Percentiles rank a stretch among this genome's conserved stretches.
Evolutionary conservation across 2,329 filamentous ascomycete genomes (phyloP).

Genomic region (Hirsutella minnesotensis): DNA sequence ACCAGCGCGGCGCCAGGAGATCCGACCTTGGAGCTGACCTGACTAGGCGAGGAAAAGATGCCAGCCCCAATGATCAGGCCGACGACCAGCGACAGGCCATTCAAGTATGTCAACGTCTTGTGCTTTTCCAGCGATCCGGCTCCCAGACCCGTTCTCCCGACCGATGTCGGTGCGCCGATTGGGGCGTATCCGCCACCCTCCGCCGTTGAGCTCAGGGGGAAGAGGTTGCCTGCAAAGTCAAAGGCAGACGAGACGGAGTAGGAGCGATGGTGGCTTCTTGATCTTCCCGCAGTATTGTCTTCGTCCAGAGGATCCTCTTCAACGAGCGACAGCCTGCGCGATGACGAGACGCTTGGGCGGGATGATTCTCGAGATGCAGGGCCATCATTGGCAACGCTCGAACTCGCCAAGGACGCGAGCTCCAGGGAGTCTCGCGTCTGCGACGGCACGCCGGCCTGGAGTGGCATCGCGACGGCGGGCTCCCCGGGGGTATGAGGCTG

Average conservation of each 20-base stretch:
- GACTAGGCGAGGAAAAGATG: conserved; percentile 89
- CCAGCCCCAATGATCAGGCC: conserved; percentile 92
- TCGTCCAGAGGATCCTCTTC: conserved; percentile 66
- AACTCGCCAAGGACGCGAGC: conserved; percentile 86
- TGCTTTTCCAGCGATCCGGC: conserved; percentile 83
- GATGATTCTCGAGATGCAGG: conserved; percentile 57
- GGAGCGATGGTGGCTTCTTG: conserved; percentile 39
- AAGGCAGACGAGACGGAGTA: conserved; percentile 91
- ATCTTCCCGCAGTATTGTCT: conserved; percentile 36
- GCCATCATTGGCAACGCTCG: conserved; percentile 43
- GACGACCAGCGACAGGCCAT: conserved; percentile 82
- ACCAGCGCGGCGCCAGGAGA: conserved; percentile 82
- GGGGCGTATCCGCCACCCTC: conserved; percentile 67
- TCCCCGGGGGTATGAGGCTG: conserved; percentile 1
- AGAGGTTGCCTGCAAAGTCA: conserved; percentile 87
- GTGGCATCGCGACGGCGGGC: conserved; percentile 27
- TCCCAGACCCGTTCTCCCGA: conserved; percentile 34
- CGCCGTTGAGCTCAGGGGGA: conserved; percentile 76
- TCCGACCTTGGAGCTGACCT: conserved; percentile 83
- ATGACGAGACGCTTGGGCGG: conserved; percentile 81
- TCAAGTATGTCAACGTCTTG: conserved; percentile 90
- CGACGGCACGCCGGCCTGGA: conserved; percentile 25
- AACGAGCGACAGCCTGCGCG: conserved; percentile 69
- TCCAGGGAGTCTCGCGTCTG: conserved; percentile 81
- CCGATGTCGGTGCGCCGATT: conserved; percentile 61